Percentiles rank a stretch among this genome's conserved stretches.
These are phyloP conservation scores for Coffea canephora DNA, from an alignment of 257 asterid genomes.

Conservation along the genomic window DNA sequence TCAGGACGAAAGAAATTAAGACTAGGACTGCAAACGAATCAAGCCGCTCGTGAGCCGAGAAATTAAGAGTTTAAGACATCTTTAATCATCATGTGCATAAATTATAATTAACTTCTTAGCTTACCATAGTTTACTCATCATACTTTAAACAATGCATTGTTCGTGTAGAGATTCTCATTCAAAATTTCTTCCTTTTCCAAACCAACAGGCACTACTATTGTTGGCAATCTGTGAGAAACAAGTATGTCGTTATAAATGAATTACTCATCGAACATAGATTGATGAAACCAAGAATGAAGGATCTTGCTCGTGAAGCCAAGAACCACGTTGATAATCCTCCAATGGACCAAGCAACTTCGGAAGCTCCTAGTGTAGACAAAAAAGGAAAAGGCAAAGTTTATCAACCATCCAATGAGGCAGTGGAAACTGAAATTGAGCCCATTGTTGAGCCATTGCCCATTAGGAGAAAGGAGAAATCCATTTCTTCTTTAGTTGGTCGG, in stretches of 20 bases:
- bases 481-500: constrained; percentile 15
- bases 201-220: constrained; percentile 20
- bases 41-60: no score
- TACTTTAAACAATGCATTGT: no score
- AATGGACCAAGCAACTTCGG: neutral
- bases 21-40: no score
- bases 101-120: no score
- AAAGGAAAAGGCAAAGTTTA: neutral
- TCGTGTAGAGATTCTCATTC: neutral
- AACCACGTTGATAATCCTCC: neutral
- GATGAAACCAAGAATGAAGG: neutral
- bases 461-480: constrained; percentile 19
- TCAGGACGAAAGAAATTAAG: no score
- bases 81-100: no score
- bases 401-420: neutral
- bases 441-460: neutral
- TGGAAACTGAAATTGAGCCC: neutral
- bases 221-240: constrained; percentile 14
- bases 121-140: no score
- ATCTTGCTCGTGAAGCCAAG: neutral
- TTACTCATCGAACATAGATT: constrained; percentile 9
- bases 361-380: neutral
- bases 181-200: neutral
- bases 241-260: neutral
- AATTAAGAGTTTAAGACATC: no score